Evolutionary conservation across 2,329 filamentous ascomycete species (phyloP).

Genomic region (Neonectria faginata): DNA sequence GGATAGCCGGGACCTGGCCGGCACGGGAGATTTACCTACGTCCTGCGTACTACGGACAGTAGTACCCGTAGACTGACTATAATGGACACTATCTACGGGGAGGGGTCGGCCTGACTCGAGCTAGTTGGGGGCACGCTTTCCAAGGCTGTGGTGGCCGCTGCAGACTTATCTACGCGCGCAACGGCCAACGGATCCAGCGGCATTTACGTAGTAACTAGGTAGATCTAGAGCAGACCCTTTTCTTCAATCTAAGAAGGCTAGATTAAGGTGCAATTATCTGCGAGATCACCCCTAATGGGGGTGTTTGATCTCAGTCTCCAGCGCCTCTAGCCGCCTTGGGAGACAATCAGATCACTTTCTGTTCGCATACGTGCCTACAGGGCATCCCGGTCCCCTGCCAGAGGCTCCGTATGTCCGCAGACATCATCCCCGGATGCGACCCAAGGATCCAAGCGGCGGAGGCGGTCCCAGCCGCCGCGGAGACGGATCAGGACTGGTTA

Average conservation of each 20-base stretch:
- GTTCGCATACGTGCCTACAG: background rate
- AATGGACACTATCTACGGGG: no score
- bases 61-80: no score
- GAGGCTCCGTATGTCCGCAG: background rate
- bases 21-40: background rate
- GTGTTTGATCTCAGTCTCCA: background rate
- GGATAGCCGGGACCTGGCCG: background rate
- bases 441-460: background rate
- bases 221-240: background rate
- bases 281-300: background rate
- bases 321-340: background rate
- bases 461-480: background rate
- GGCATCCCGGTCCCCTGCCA: background rate
- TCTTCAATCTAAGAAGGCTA: background rate
- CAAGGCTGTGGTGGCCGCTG: background rate
- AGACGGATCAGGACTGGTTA: background rate
- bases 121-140: background rate
- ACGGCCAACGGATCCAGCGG: background rate
- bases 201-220: background rate
- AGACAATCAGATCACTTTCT: background rate
- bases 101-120: background rate
- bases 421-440: background rate
- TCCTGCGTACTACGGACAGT: no score
- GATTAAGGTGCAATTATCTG: background rate
- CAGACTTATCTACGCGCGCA: background rate